Conservation (phyloP, 306 rosid species). For the Vigna radiata region DNA sequence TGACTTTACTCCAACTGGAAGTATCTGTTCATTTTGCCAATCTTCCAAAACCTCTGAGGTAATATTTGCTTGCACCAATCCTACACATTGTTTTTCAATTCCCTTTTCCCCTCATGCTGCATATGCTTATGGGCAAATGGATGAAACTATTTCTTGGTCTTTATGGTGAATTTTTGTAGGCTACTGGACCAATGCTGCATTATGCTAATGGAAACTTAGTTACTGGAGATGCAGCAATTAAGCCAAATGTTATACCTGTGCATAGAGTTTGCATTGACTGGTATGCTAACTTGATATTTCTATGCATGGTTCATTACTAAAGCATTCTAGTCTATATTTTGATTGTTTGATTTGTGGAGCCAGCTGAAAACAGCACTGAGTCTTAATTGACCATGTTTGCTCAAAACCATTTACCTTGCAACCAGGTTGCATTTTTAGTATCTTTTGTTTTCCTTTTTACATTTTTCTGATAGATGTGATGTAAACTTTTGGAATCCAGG, state of each 20-base stretch:
- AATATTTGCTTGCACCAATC: slow-evolving; percentile 22
- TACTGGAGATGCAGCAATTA: slow-evolving; percentile 62
- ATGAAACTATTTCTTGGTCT: slow-evolving; percentile 26
- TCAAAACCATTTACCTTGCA: neutral
- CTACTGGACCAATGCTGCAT: slow-evolving; percentile 79
- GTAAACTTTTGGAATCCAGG: slow-evolving; percentile 63
- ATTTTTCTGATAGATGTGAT: slow-evolving; percentile 25
- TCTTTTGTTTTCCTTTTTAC: slow-evolving; percentile 2
- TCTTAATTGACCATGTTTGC: neutral
- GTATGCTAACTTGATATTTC: slow-evolving; percentile 49
- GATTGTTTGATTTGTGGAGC: neutral
- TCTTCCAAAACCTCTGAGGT: slow-evolving; percentile 76
- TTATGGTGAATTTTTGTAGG: slow-evolving; percentile 53
- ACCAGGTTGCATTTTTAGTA: neutral
- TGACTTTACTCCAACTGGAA: slow-evolving; percentile 38
- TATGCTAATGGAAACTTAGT: slow-evolving; percentile 67
- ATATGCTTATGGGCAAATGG: neutral
- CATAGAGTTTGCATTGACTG: slow-evolving; percentile 81
- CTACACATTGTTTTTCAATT: neutral
- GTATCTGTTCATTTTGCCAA: slow-evolving; percentile 85
- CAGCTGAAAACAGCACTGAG: neutral
- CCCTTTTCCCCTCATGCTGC: neutral
- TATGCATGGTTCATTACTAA: neutral
- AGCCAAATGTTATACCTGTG: slow-evolving; percentile 72
- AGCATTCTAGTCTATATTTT: neutral